phyloP scores from a whole-genome alignment of 1,284 basidiomycete species.

The Irpex rosettiformis region DNA sequence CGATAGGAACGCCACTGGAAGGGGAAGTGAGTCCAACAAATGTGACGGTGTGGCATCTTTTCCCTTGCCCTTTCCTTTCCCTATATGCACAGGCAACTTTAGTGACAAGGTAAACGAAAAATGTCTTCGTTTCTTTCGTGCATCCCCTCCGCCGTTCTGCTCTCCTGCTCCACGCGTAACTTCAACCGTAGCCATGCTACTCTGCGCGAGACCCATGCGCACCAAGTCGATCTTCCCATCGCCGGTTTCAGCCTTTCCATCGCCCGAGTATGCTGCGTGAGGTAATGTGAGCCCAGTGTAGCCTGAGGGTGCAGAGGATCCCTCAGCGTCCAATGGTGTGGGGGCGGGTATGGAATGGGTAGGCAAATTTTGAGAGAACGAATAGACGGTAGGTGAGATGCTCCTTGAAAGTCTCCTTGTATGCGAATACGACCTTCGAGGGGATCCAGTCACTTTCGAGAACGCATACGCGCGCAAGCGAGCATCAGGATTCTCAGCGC shows the following conservation, averaged over 20 bases:
- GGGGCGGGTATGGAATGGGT: conserved; percentile 32
- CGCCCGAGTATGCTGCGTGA: conserved; percentile 43
- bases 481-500: conserved; percentile 22
- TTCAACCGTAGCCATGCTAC: conserved; percentile 83
- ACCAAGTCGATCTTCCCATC: conserved; percentile 66
- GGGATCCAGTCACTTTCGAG: conserved; percentile 11
- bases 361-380: conserved; percentile 21
- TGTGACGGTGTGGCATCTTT: conserved; percentile 38
- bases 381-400: conserved; percentile 14
- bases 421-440: conserved; percentile 15
- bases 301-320: conserved; percentile 30
- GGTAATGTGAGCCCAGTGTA: conserved; percentile 74
- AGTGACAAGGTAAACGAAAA: conserved; percentile 19
- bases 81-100: conserved; percentile 12
- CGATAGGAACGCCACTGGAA: conserved; percentile 44
- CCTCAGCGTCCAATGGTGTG: conserved; percentile 18
- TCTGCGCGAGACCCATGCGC: conserved; percentile 71
- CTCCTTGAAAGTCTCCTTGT: conserved; percentile 18
- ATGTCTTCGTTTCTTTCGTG: conserved; percentile 13
- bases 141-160: conserved; percentile 3
- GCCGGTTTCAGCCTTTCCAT: conserved; percentile 30
- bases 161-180: conserved; percentile 60
- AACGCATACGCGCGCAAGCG: conserved; percentile 29
- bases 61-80: conserved; percentile 16
- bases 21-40: conserved; percentile 44